Percentiles rank a stretch among this genome's conserved stretches.
Evolutionary conservation across 768 basidiomycete species (phyloP).

Genomic region (Paxillus involutus): DNA sequence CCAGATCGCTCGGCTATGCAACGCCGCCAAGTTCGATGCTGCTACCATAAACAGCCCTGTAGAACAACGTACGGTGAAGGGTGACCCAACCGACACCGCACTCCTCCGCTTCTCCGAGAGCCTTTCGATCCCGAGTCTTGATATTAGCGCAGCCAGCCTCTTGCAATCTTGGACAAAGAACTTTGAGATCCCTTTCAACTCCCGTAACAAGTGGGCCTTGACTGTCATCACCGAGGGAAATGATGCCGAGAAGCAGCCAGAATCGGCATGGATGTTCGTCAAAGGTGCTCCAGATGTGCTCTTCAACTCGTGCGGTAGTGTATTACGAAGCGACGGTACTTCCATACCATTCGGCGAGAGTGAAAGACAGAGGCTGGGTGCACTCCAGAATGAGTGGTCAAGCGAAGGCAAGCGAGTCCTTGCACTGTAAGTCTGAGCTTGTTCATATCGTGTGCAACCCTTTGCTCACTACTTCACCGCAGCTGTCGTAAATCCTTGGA

Average conservation of each 20-base stretch:
- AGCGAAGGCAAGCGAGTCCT: slow-evolving; percentile 54
- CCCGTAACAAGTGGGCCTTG: slow-evolving; percentile 58
- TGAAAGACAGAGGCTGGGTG: slow-evolving; percentile 20
- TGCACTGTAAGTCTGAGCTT: slow-evolving; percentile 32
- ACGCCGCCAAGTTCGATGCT: slow-evolving; percentile 50
- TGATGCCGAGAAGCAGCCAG: slow-evolving; percentile 3
- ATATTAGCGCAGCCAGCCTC: slow-evolving; percentile 19
- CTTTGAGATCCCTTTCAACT: slow-evolving; percentile 46
- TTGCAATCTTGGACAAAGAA: slow-evolving; percentile 19
- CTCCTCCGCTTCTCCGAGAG: slow-evolving; percentile 47
- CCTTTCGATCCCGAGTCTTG: slow-evolving; percentile 19
- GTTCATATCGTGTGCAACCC: not conserved
- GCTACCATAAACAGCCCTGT: slow-evolving; percentile 21
- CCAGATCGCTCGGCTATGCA: slow-evolving; percentile 50
- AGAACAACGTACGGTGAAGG: slow-evolving; percentile 35
- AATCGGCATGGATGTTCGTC: slow-evolving; percentile 39
- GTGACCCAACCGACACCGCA: slow-evolving; percentile 54
- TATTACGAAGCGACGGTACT: slow-evolving; percentile 32
- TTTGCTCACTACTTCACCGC: not conserved
- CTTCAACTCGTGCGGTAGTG: slow-evolving; percentile 37
- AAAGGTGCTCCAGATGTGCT: slow-evolving; percentile 63
- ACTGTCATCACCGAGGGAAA: slow-evolving; percentile 31
- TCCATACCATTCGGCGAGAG: slow-evolving; percentile 29
- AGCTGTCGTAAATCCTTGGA: slow-evolving; percentile 31
- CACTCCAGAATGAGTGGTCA: slow-evolving; percentile 43